phyloP scores from a whole-genome alignment of 139 green algal genomes.

The Tetraselmis striata region DNA sequence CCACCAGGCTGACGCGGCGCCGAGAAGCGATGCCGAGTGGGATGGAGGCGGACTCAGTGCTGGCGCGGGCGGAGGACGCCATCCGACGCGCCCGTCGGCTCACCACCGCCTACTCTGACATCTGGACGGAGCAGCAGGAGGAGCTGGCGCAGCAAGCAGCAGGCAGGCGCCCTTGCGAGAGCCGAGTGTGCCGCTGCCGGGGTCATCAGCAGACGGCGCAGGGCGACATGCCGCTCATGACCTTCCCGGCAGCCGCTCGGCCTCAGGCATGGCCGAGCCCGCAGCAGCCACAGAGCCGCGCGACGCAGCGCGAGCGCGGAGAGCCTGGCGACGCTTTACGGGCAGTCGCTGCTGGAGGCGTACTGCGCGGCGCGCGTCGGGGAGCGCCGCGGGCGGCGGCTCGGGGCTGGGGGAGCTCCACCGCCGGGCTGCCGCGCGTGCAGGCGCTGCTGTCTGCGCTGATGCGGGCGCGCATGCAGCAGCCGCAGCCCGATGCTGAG shows the following conservation, averaged over 20 bases:
- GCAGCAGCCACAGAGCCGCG: not conserved
- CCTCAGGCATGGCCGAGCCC: not conserved
- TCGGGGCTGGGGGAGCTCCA: not conserved
- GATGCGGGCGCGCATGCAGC: not conserved
- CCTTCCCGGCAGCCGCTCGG: not conserved
- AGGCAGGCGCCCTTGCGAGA: not conserved
- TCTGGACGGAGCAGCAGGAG: not conserved
- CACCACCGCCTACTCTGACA: not conserved
- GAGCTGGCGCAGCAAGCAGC: not conserved
- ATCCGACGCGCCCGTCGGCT: not conserved
- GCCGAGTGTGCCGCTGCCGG: no score
- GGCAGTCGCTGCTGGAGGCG: not conserved
- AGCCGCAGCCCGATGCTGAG: not conserved
- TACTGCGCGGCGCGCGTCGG: not conserved
- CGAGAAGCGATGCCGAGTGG: no score
- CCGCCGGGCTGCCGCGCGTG: not conserved
- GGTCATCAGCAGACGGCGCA: not conserved
- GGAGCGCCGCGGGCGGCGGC: not conserved
- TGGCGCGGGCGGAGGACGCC: not conserved
- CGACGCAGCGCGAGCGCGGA: not conserved
- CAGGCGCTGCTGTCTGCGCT: not conserved
- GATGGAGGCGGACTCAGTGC: not conserved
- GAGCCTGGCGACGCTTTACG: not conserved
- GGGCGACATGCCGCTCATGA: not conserved
- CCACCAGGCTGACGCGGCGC: no score